These are phyloP conservation scores for Xanthoconium purpureum DNA, from an alignment of 768 basidiomycete species.

Conservation along the genomic window DNA sequence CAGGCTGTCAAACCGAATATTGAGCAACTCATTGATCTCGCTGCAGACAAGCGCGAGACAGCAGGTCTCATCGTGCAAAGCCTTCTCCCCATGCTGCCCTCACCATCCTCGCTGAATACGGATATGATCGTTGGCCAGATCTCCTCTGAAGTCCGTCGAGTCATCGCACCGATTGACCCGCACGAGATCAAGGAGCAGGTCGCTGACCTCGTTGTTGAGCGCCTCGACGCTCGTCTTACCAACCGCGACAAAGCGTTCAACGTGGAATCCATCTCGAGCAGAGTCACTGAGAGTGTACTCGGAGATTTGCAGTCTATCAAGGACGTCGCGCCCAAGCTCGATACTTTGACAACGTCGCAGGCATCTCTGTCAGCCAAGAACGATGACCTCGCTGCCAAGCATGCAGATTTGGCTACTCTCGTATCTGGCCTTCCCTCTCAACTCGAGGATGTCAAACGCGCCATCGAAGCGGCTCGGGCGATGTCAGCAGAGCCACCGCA, in stretches of 20 bases:
- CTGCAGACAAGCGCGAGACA: constrained; percentile 86
- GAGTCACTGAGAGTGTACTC: constrained; percentile 53
- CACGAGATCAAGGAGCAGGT: constrained; percentile 89
- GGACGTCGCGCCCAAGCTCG: constrained; percentile 39
- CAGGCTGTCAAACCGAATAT: constrained; percentile 90
- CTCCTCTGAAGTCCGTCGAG: constrained; percentile 64
- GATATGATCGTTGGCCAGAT: constrained; percentile 57
- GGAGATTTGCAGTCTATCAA: constrained; percentile 42
- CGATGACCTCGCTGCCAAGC: constrained; percentile 36
- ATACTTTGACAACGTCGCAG: constrained; percentile 42
- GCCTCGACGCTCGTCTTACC: constrained; percentile 75
- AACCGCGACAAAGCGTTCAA: constrained; percentile 73
- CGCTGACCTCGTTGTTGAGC: constrained; percentile 82
- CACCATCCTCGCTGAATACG: constrained; percentile 44
- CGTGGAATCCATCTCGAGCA: constrained; percentile 53
- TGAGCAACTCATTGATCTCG: constrained; percentile 82
- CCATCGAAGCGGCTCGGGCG: constrained; percentile 35
- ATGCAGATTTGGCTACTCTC: constrained; percentile 39
- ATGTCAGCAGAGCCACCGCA: constrained; percentile 18
- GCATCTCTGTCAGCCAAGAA: constrained; percentile 39
- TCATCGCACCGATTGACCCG: constrained; percentile 74
- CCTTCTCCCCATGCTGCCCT: constrained; percentile 63
- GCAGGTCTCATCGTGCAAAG: constrained; percentile 75
- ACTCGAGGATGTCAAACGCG: constrained; percentile 43
- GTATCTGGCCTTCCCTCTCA: constrained; percentile 49